These are phyloP conservation scores for Colletotrichum eleusines DNA, from an alignment of 2,329 filamentous ascomycete species.

Conservation along the genomic window DNA sequence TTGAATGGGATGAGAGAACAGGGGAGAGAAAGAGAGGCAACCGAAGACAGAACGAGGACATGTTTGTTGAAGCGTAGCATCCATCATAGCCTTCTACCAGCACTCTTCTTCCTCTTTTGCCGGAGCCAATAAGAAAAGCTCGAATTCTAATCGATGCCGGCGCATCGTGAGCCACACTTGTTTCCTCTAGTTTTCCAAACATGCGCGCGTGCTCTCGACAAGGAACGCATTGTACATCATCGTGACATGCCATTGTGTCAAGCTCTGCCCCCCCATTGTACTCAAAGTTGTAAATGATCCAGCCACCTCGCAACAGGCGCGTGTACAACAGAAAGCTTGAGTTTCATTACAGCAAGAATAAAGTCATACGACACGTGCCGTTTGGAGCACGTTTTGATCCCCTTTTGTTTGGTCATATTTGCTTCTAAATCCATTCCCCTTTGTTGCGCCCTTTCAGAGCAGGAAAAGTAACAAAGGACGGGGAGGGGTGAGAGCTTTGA, in stretches of 20 bases:
- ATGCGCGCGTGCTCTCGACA: background rate
- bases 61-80: background rate
- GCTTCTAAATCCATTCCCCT: background rate
- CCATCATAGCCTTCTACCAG: conserved; percentile 8
- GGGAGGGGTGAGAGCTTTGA: background rate
- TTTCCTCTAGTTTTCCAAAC: background rate
- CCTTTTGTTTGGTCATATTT: background rate
- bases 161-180: background rate
- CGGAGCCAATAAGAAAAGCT: background rate
- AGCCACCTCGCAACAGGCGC: background rate
- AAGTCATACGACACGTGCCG: background rate
- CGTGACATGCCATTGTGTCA: background rate
- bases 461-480: background rate
- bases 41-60: background rate
- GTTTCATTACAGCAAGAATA: too few relatives aligned
- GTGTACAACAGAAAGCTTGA: background rate
- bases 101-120: background rate
- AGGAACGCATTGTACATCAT: background rate
- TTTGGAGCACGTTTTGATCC: too few relatives aligned
- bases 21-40: too few relatives aligned
- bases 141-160: background rate
- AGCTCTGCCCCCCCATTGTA: background rate
- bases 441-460: background rate
- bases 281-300: background rate
- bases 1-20: background rate